Evolutionary conservation across 2,329 filamentous ascomycete genomes (phyloP).

Genomic region (Endocalyx cinctus): DNA sequence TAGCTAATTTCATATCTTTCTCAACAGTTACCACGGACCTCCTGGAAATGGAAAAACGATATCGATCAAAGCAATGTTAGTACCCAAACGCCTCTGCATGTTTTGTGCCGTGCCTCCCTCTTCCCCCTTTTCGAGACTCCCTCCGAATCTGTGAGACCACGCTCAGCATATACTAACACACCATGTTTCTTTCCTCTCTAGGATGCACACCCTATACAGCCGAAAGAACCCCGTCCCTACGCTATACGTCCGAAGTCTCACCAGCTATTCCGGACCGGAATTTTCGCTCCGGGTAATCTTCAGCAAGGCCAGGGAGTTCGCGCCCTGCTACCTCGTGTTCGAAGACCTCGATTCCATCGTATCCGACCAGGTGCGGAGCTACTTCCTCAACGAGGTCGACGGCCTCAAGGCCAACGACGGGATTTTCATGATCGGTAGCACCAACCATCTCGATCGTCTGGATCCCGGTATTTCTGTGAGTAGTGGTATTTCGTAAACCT

Average conservation of each 20-base stretch:
- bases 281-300: constrained; percentile 50
- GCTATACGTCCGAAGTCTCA: constrained; percentile 52
- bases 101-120: no score
- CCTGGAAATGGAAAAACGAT: constrained; percentile 64
- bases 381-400: constrained; percentile 71
- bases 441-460: constrained; percentile 61
- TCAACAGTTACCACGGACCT: constrained; percentile 60
- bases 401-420: constrained; percentile 66
- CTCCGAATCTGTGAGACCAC: no score
- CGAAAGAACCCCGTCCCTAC: constrained; percentile 51
- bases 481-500: constrained; percentile 5
- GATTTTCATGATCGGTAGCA: constrained; percentile 64
- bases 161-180: no score
- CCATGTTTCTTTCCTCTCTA: no score
- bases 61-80: constrained; percentile 64
- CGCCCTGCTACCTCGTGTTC: constrained; percentile 67
- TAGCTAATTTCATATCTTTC: no score
- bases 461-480: constrained; percentile 59
- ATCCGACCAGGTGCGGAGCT: constrained; percentile 54
- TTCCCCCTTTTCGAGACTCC: no score
- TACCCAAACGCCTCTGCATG: no score
- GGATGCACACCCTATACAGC: constrained; percentile 57
- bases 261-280: constrained; percentile 51
- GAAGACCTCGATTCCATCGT: constrained; percentile 69
- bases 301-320: constrained; percentile 52